phyloP scores from a whole-genome alignment of 2,329 filamentous ascomycete species.

The Colletotrichum sp. region DNA sequence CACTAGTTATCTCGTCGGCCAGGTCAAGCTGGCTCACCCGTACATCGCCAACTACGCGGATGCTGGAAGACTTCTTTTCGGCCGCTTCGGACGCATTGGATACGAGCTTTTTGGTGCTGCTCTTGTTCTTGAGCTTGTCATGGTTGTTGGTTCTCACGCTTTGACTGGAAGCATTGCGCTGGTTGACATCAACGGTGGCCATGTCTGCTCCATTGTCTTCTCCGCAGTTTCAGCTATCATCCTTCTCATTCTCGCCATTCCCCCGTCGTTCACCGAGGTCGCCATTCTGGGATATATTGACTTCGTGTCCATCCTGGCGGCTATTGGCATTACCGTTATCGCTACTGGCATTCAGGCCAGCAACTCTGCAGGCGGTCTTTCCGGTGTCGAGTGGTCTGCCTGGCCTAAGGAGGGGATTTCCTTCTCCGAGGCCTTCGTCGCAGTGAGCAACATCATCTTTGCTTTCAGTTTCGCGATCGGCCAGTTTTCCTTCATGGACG shows the following conservation, averaged over 20 bases:
- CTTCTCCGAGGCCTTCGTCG: slow-evolving; percentile 63
- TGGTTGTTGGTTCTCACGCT: slow-evolving; percentile 75
- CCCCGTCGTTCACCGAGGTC: slow-evolving; percentile 54
- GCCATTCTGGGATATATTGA: slow-evolving; percentile 56
- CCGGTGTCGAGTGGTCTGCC: slow-evolving; percentile 43
- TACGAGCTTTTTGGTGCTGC: slow-evolving; percentile 67
- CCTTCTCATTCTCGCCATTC: slow-evolving; percentile 50
- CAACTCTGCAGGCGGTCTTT: slow-evolving; percentile 37
- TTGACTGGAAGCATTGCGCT: slow-evolving; percentile 74
- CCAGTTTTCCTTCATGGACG: slow-evolving; percentile 59
- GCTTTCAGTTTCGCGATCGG: slow-evolving; percentile 66
- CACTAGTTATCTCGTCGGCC: slow-evolving; percentile 51
- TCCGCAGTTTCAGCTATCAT: slow-evolving; percentile 51
- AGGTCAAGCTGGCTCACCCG: slow-evolving; percentile 56
- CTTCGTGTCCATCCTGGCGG: slow-evolving; percentile 68
- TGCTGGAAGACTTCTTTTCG: slow-evolving; percentile 66
- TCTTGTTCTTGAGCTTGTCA: slow-evolving; percentile 68
- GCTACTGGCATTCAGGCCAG: slow-evolving; percentile 35
- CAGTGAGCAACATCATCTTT: slow-evolving; percentile 72
- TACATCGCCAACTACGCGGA: slow-evolving; percentile 72
- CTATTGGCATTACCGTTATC: slow-evolving; percentile 42
- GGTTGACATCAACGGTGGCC: slow-evolving; percentile 66
- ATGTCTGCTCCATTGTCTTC: slow-evolving; percentile 49
- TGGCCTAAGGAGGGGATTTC: slow-evolving; percentile 50
- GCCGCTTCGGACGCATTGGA: slow-evolving; percentile 50